Base-by-base conservation (phyloP, 257 asterid species). In the Penstemon newberryi region DNA sequence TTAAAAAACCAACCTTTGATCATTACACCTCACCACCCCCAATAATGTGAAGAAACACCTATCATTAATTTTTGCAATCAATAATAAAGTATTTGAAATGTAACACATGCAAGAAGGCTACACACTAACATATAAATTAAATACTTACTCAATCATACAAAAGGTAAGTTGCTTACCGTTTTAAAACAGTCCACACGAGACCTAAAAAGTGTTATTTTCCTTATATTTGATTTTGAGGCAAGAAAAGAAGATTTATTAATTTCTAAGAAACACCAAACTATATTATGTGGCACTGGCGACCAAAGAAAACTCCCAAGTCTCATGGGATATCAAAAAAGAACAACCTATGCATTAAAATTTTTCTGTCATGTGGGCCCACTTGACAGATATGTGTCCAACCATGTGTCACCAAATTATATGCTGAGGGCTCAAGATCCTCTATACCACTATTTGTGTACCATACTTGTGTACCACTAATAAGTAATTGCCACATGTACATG, bases 111-210 rank as follows among this genome's bases (percentile, higher is more conserved):
- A 71, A 64, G 60, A 56, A 13, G n/a, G 13, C n/a, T 5, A 61
- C 42, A 43, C 12, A 43, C 15, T 15, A 61, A 47, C 7, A 3
- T n/a, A 19, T n/a, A 19, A 59, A 18, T 33, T 44, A 47, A 68
- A 63, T 13, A 51, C 55, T 37, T 11, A 18, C 55, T 41, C 61
- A 70, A 69, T 74, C 75, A 68, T 60, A 18, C 40, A 57, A 61
- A 43, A 59, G 56, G 63, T 65, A 54, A 76, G 84, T 74, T 80
- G 78, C 86, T 61, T 76, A 78, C 84, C 79, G 73, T 67, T 66
- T 50, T 54, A 64, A 73, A 80, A 78, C 78, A 55, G 69, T 66
- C 73, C 64, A 59, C 43, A 47, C 39, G 51, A 42, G 78, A 50
- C 70, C 63, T 46, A 42, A 60, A 58, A 63, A 39, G 50, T 3